Evolutionary conservation across 139 green algal genomes (phyloP).

Genomic region (Desmodesmus armatus): DNA sequence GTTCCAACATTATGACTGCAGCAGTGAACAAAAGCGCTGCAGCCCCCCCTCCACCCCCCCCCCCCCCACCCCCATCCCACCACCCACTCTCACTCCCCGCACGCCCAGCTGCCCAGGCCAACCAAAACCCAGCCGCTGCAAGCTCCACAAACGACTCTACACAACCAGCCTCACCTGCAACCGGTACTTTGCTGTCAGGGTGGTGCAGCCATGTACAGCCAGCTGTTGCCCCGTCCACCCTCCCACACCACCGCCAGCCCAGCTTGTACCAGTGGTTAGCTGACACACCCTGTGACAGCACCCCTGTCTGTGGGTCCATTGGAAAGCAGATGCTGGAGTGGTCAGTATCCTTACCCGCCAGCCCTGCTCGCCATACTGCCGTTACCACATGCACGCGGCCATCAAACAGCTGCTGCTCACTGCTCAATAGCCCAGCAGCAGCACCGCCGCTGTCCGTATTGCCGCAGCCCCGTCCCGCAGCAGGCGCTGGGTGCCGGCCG

Average conservation of each 20-base stretch:
- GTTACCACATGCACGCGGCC: slow-evolving; percentile 38
- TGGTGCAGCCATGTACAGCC: slow-evolving; percentile 6
- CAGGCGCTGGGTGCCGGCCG: neutral
- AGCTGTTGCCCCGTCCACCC: slow-evolving; percentile 17
- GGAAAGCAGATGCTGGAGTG: slow-evolving; percentile 53
- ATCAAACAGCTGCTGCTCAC: neutral
- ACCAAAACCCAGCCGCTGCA: no score
- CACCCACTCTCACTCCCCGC: no score
- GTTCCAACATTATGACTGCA: no score
- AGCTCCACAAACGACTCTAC: no score
- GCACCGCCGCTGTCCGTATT: no score
- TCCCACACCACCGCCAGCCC: neutral
- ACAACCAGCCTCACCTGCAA: neutral
- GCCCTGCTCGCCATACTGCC: slow-evolving; percentile 44
- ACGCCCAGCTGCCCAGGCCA: no score
- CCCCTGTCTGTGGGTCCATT: slow-evolving; percentile 13
- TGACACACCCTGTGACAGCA: slow-evolving; percentile 26
- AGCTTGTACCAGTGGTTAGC: slow-evolving; percentile 55
- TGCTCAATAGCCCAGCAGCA: neutral
- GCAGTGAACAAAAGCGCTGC: no score
- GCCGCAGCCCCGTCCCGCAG: neutral
- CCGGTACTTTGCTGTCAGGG: neutral
- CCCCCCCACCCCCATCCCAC: no score
- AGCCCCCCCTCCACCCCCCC: no score
- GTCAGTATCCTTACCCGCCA: slow-evolving; percentile 44